Conservation (phyloP, 257 asterid genomes). For the Solanum lycopersicoides region DNA sequence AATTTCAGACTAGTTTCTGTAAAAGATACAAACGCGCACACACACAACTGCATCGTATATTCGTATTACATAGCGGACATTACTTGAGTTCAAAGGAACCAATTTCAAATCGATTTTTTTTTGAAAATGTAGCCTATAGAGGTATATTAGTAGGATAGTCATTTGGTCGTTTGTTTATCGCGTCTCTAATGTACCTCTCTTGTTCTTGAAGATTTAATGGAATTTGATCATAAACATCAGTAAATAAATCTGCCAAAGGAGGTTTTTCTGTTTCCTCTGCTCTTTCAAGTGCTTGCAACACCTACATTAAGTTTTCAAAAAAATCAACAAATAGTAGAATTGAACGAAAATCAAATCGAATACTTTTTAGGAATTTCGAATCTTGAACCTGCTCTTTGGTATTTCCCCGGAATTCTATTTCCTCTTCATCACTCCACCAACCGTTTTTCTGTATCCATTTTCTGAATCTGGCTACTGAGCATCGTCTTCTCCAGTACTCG, state of each 20-base stretch:
- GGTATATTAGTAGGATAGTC: slow-evolving; percentile 79
- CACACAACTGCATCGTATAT: no score
- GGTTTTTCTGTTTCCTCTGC: slow-evolving; percentile 69
- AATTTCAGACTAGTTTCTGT: no score
- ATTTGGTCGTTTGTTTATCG: slow-evolving; percentile 39
- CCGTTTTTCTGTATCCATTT: slow-evolving; percentile 65
- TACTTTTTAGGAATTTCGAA: not conserved
- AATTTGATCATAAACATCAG: slow-evolving; percentile 48
- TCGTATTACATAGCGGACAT: no score
- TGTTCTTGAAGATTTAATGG: slow-evolving; percentile 63
- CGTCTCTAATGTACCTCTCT: slow-evolving; percentile 56
- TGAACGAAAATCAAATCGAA: not conserved
- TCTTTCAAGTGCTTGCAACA: slow-evolving; percentile 52
- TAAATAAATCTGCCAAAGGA: slow-evolving; percentile 36
- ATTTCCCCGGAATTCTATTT: slow-evolving; percentile 39
- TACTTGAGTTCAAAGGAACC: no score
- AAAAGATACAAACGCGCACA: no score
- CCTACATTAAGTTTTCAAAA: slow-evolving; percentile 7
- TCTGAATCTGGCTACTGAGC: slow-evolving; percentile 48
- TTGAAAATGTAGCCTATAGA: slow-evolving; percentile 7
- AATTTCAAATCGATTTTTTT: no score
- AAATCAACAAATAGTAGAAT: not conserved
- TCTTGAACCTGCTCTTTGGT: slow-evolving; percentile 46
- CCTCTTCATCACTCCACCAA: slow-evolving; percentile 79
- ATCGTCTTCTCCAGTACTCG: slow-evolving; percentile 57